Base-by-base conservation (phyloP, 164 flowering plant genomes). In the Magnolia sinica region DNA sequence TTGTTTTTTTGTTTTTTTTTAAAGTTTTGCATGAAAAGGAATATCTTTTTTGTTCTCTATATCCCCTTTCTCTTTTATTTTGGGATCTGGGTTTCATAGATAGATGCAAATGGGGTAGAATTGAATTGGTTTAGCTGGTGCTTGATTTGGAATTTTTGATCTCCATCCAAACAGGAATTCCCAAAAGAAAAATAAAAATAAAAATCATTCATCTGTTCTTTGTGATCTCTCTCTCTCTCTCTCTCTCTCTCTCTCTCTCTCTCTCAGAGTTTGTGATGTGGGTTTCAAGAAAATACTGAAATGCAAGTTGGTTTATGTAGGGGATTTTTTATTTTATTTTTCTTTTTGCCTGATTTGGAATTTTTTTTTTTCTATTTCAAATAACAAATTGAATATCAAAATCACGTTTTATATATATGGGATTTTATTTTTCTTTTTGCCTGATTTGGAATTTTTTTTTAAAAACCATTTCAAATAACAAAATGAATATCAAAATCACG, bases 171-270 rank as follows among this genome's bases (percentile, higher is more conserved):
- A 55, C 61, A 0, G 61, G 61, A 55, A 37, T 37, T 5, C 45
- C 45, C 45, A 27, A 27, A 27, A 27, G 29, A 27, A 37, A 37
- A 37, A 37, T 2, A 31, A 37, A 37, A 37, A 3, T 1, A 18
- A 63, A n/a, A 63, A 63, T 63, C 20, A 63, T 63, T 1, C 19
- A 16, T 8, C 45, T 37, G 24, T 23, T 27, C 19, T 31, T 29
- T 4, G 67, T 27, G 29, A 27, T 63, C 65, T 63, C 65, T 63
- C 19, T 63, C 22, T 63, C 65, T 63, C 65, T 63, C 65, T 63
- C 65, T 63, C 65, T 63, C 65, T 63, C 66, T 64, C 66, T 64
- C 66, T 63, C 66, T 63, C 66, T 20, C 66, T 64, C 66, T 64
- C 23, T 64, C 66, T 64, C 66, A 20, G 27, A 10, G 19, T 64